These are phyloP conservation scores for Sechiopsis laciniata DNA, from an alignment of 306 rosid genomes.

Conservation along the genomic window DNA sequence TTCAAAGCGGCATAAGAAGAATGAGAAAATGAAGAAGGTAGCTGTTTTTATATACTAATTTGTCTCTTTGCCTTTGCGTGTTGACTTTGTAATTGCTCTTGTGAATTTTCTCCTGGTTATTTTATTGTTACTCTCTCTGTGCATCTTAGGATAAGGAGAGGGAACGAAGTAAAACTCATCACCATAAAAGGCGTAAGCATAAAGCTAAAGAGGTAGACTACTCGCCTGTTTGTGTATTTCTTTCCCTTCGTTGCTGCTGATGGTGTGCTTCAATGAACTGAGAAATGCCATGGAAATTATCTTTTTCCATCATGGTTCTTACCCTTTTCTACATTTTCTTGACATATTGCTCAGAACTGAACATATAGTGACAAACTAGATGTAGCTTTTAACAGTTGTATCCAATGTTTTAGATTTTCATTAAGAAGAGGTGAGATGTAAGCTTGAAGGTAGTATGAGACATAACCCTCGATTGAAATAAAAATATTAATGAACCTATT, in stretches of 20 bases:
- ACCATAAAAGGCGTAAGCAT: conserved; percentile 54
- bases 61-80: neutral
- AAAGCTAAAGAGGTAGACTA: conserved; percentile 74
- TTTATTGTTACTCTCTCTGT: neutral
- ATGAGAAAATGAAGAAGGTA: conserved; percentile 65
- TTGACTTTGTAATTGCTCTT: neutral
- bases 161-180: conserved; percentile 60
- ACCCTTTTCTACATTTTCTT: neutral
- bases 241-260: neutral
- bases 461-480: neutral
- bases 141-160: conserved; percentile 55
- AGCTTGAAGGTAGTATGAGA: neutral
- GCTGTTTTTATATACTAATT: neutral
- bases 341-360: neutral
- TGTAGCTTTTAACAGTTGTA: conserved; percentile 1
- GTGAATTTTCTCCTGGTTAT: conserved; percentile 9
- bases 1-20: conserved; percentile 78
- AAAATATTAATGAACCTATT: neutral
- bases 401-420: neutral
- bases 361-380: neutral
- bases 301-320: neutral
- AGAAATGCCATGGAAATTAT: neutral
- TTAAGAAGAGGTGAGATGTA: neutral
- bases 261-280: neutral
- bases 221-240: conserved; percentile 21